These are phyloP conservation scores for Cicer cuneatum DNA, from an alignment of 306 rosid species.

Conservation along the genomic window DNA sequence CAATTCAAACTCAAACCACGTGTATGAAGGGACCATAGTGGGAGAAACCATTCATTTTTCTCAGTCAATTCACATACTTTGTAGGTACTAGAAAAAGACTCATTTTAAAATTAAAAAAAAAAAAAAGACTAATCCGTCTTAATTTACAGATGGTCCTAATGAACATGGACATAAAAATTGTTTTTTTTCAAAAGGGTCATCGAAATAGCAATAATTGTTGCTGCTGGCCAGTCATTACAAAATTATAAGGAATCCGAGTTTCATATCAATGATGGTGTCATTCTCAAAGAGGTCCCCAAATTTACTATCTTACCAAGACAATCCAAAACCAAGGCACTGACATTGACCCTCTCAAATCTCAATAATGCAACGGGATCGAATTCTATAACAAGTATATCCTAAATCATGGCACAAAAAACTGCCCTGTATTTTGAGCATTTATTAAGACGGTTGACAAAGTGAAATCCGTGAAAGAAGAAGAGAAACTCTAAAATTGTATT, in stretches of 20 bases:
- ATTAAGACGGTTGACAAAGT: not conserved
- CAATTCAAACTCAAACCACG: slow-evolving; percentile 44
- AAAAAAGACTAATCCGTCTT: slow-evolving; percentile 44
- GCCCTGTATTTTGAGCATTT: not conserved
- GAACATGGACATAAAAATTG: slow-evolving; percentile 3
- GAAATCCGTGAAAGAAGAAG: no score
- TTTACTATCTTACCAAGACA: slow-evolving; percentile 37
- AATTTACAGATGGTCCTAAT: slow-evolving; percentile 48
- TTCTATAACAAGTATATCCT: slow-evolving; percentile 17
- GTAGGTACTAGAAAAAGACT: slow-evolving; percentile 43
- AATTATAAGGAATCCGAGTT: slow-evolving; percentile 46
- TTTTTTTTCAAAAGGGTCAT: slow-evolving; percentile 14
- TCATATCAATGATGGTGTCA: slow-evolving; percentile 46
- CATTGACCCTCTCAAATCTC: slow-evolving; percentile 52
- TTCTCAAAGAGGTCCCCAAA: slow-evolving; percentile 52
- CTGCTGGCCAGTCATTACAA: slow-evolving; percentile 39
- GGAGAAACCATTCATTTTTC: slow-evolving; percentile 26
- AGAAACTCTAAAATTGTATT: no score
- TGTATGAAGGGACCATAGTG: slow-evolving; percentile 51
- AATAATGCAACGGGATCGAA: slow-evolving; percentile 55
- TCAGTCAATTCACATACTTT: slow-evolving; percentile 41
- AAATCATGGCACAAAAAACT: slow-evolving; percentile 4
- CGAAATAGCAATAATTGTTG: slow-evolving; percentile 49
- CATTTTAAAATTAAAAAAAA: not conserved
- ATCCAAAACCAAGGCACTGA: slow-evolving; percentile 56